Percentiles rank a stretch among this genome's conserved stretches.
Conservation (phyloP, 208 protist genomes). For the Trypanosomatidae sp. region DNA sequence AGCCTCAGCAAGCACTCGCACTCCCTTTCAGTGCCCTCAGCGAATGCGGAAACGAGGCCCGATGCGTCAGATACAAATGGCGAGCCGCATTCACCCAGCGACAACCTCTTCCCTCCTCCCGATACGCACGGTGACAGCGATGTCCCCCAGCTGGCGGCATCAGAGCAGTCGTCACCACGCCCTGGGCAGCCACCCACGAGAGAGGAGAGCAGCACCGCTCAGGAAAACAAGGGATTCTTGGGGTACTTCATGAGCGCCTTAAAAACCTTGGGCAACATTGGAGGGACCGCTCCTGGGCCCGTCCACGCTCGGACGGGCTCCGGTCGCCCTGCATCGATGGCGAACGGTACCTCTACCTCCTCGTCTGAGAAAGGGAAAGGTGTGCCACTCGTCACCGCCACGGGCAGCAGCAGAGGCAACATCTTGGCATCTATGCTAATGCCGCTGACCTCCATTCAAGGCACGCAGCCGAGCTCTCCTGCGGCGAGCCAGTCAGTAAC, state of each 20-base stretch:
- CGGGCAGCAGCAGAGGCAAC: not conserved
- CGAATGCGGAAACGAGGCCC: not conserved
- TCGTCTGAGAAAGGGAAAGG: not conserved
- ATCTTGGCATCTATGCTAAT: slow-evolving; percentile 13
- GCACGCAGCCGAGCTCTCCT: not conserved
- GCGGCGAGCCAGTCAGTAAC: not conserved
- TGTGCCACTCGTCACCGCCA: not conserved
- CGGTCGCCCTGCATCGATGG: not conserved
- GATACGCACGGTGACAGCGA: not conserved
- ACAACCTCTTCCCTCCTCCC: not conserved
- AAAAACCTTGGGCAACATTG: slow-evolving; percentile 2
- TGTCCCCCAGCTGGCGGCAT: not conserved
- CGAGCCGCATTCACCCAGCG: not conserved
- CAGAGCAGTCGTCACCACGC: slow-evolving; percentile 1
- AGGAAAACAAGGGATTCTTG: slow-evolving; percentile 13
- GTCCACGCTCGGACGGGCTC: not conserved
- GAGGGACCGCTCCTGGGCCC: not conserved
- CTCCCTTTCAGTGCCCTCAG: not conserved
- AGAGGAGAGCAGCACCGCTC: not conserved
- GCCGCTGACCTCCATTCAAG: slow-evolving; percentile 4
- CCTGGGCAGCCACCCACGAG: not conserved
- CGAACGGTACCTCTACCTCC: not conserved
- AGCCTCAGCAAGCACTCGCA: slow-evolving; percentile 1
- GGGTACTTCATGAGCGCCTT: slow-evolving; percentile 14
- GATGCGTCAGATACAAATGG: too few species aligned